Conservation (phyloP, 1,284 basidiomycete genomes). For the Leccinum solheimii region DNA sequence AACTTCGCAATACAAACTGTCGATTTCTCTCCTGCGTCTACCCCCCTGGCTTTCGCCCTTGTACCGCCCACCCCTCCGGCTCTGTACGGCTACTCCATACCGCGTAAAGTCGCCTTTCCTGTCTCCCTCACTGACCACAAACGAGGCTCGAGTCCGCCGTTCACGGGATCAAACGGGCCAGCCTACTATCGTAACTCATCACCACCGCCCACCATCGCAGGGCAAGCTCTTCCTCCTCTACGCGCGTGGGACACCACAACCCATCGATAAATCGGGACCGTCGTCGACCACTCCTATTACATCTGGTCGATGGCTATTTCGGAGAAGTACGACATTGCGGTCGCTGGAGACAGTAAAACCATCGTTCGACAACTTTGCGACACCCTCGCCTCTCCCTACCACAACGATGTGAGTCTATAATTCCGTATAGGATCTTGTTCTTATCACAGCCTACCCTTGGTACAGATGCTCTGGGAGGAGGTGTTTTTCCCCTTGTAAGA, state of each 20-base stretch:
- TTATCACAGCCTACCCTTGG: not conserved
- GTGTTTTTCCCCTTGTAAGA: not conserved
- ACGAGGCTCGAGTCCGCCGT: no score
- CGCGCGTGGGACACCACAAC: not conserved
- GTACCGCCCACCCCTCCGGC: no score
- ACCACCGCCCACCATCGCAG: no score
- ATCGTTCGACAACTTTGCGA: not conserved
- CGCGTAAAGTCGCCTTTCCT: no score
- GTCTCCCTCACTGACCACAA: no score
- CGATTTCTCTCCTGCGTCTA: no score
- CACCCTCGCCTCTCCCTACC: not conserved
- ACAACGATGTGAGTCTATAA: not conserved
- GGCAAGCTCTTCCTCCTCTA: no score
- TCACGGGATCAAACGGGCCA: no score
- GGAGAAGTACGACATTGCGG: not conserved
- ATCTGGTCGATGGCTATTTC: not conserved
- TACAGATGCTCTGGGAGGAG: not conserved
- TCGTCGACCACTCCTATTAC: not conserved
- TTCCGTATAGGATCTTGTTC: not conserved
- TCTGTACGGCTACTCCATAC: no score
- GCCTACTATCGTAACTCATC: no score
- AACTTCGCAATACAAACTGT: no score
- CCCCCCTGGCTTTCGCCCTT: no score
- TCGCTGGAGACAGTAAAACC: not conserved
- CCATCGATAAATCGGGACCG: not conserved